Evolutionary conservation across 805 yeast genomes (phyloP), one percentile per base, ranked within the genome.

Genomic region (Saccharomycopsis sp.): DNA sequence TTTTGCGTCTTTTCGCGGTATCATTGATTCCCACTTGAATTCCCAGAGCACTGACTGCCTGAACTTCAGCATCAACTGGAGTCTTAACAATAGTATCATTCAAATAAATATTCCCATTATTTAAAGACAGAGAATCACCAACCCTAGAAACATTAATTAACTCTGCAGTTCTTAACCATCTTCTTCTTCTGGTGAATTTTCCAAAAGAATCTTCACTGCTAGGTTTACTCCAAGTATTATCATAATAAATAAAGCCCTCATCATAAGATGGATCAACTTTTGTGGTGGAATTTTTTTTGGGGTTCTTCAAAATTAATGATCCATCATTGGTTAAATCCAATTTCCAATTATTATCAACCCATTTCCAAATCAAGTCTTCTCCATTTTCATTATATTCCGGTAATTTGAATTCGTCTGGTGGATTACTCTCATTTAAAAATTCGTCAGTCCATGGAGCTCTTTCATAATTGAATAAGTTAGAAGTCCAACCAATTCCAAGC

Each of bases 401-500:
- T 42, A 89, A 64, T 56, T 77, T 75, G 60, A 89, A 89, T 15
- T 69, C 61, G 4, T 81, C 92, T 15, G 88, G 79, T 6, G 87
- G 67, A 4, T 81, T 75, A 1, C 85, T 72, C 56, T 87, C 95
- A 58, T 88, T 89, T 47, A 87, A 65, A 54, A 87, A 88, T 58
- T 88, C 96, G 57, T 89, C 98, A 0, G 97, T 88, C 96, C 97
- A 89, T 3, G 97, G 80, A 0, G 95, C 79, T 55, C 98, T 72
- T 61, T 89, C 98, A 56, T 89, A 89, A 37, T 94, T 79, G 47
- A 92, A 68, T 56, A 92, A 67, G 54, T 87, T 87, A 13, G 94
- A 69, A 0, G 97, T 89, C 98, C 98, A 89, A 10, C 98, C 98
- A 51, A 89, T 84, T 12, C 96, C 97, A 30, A 89, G 67, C 98